Percentiles rank a stretch among this genome's conserved stretches.
Conservation (phyloP, 2,329 filamentous ascomycete genomes). For the Alternaria brassicicola region DNA sequence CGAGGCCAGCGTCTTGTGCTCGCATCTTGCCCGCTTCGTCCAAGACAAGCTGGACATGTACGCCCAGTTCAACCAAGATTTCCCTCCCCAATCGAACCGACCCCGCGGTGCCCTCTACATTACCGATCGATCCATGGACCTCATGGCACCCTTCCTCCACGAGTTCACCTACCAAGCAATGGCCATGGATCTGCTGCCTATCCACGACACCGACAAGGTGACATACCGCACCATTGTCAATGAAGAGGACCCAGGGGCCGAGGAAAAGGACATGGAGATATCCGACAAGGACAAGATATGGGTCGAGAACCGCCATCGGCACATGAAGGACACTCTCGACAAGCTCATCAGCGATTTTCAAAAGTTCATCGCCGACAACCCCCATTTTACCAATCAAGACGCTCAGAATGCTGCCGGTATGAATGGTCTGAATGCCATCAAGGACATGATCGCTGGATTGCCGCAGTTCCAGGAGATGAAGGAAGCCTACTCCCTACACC, state of each 20-base stretch:
- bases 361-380: slow-evolving; percentile 87
- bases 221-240: slow-evolving; percentile 83
- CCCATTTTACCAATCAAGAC: slow-evolving; percentile 82
- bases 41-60: slow-evolving; percentile 92
- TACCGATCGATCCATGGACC: slow-evolving; percentile 90
- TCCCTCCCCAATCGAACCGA: slow-evolving; percentile 77
- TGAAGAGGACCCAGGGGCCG: slow-evolving; percentile 69
- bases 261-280: slow-evolving; percentile 91
- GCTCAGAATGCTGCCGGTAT: slow-evolving; percentile 74
- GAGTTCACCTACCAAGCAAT: slow-evolving; percentile 99
- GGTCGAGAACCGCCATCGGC: slow-evolving; percentile 90
- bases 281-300: slow-evolving; percentile 90
- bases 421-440: slow-evolving; percentile 88
- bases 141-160: slow-evolving; percentile 85
- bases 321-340: slow-evolving; percentile 98
- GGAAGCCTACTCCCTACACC: slow-evolving; percentile 89
- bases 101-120: slow-evolving; percentile 85
- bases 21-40: slow-evolving; percentile 86
- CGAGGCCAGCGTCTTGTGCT: slow-evolving; percentile 85
- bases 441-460: slow-evolving; percentile 94
- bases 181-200: slow-evolving; percentile 89
- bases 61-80: slow-evolving; percentile 80
- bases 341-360: slow-evolving; percentile 92
- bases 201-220: slow-evolving; percentile 87
- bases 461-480: slow-evolving; percentile 96